These are phyloP conservation scores for Tetrapisispora iriomotensis DNA, from an alignment of 805 yeast species.

Conservation along the genomic window DNA sequence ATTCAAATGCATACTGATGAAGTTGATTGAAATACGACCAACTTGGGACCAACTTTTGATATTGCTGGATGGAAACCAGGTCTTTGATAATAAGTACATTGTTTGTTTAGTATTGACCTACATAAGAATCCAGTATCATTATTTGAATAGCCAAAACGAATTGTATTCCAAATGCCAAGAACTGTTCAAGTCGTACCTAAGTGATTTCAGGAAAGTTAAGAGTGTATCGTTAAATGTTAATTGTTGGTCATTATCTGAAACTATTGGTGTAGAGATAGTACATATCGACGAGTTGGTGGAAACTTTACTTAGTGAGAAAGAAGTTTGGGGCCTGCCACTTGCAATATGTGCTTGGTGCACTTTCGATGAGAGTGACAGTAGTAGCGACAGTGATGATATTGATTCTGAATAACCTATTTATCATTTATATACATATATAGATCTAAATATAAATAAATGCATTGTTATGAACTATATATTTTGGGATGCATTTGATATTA, in stretches of 20 bases:
- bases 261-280: constrained; percentile 22
- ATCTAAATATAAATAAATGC: background rate
- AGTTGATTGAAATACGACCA: constrained; percentile 72
- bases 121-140: constrained; percentile 35
- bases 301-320: constrained; percentile 40
- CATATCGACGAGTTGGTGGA: constrained; percentile 74
- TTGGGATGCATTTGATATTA: background rate
- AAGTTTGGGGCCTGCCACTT: constrained; percentile 64
- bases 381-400: background rate
- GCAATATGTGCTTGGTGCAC: constrained; percentile 46
- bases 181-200: constrained; percentile 43
- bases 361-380: constrained; percentile 16
- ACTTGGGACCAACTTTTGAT: constrained; percentile 18
- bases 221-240: constrained; percentile 30
- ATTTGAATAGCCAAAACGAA: constrained; percentile 26
- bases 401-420: background rate
- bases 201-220: constrained; percentile 64
- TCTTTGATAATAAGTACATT: constrained; percentile 51
- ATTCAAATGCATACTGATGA: constrained; percentile 53
- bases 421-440: background rate
- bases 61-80: constrained; percentile 31
- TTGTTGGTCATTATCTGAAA: constrained; percentile 25
- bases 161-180: constrained; percentile 38
- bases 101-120: constrained; percentile 51
- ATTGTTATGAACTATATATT: background rate